phyloP scores from a whole-genome alignment of 2,329 filamentous ascomycete species.

The Xylariaceae sp. region DNA sequence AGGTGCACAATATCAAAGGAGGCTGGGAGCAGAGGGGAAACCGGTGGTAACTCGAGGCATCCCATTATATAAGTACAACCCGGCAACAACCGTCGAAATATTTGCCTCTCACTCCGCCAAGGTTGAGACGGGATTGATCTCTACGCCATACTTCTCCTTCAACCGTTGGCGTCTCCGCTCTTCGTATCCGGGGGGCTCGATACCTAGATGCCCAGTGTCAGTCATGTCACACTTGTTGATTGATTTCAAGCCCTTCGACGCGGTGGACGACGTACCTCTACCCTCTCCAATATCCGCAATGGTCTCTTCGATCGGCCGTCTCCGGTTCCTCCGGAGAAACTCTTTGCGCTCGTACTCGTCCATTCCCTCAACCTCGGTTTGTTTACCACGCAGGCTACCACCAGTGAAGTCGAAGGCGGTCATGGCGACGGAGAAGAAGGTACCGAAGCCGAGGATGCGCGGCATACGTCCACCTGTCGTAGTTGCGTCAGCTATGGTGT shows the following conservation, averaged over 20 bases:
- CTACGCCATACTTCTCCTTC: constrained; percentile 82
- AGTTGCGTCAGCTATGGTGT: constrained; percentile 9
- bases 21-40: constrained; percentile 5
- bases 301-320: constrained; percentile 72
- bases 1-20: constrained; percentile 6
- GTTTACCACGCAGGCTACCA: constrained; percentile 48
- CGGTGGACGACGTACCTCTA: constrained; percentile 51
- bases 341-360: constrained; percentile 74
- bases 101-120: constrained; percentile 35
- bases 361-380: constrained; percentile 47
- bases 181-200: constrained; percentile 75
- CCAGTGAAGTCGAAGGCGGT: constrained; percentile 59
- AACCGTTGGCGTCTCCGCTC: constrained; percentile 77
- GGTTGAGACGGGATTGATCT: constrained; percentile 63
- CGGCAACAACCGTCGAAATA: constrained; percentile 1
- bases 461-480: constrained; percentile 55
- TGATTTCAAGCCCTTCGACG: too few relatives aligned
- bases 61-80: constrained; percentile 26
- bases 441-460: constrained; percentile 57
- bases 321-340: constrained; percentile 64
- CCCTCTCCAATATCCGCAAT: constrained; percentile 79
- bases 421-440: constrained; percentile 48
- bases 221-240: constrained; percentile 1
- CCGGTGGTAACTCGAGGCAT: constrained; percentile 14
- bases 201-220: constrained; percentile 47